A percentile compares a stretch with the other conserved stretches of the same genome.
These are phyloP conservation scores for Oryza glumipatula DNA, from an alignment of 176 grass and related monocot species.

Conservation along the genomic window DNA sequence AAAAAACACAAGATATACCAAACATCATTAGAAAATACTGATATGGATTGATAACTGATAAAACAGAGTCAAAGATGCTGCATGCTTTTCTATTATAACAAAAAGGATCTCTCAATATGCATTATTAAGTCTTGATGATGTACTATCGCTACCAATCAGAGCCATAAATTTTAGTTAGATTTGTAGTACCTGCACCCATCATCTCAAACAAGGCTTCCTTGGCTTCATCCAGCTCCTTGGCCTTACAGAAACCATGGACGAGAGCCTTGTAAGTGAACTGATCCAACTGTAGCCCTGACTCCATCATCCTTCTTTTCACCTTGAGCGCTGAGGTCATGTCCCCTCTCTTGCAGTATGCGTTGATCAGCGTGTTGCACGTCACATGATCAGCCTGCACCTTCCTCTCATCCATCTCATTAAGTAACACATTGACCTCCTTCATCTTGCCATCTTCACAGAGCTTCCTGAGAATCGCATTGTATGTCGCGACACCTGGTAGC, in stretches of 20 bases:
- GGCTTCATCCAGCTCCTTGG: constrained; percentile 63
- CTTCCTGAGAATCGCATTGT: constrained; percentile 82
- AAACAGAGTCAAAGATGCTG: not conserved
- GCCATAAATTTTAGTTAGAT: not conserved
- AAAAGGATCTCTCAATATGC: not conserved
- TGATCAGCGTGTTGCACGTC: constrained; percentile 94
- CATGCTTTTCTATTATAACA: not conserved
- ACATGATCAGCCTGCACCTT: constrained; percentile 74
- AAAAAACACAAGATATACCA: constrained; percentile 1
- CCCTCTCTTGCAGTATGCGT: constrained; percentile 84
- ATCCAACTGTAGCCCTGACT: constrained; percentile 80
- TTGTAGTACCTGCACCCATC: constrained; percentile 68
- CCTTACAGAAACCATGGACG: constrained; percentile 89
- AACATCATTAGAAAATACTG: constrained; percentile 11
- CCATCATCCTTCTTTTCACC: constrained; percentile 75
- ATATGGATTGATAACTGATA: not conserved
- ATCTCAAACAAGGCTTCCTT: constrained; percentile 83
- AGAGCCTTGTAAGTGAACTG: constrained; percentile 92
- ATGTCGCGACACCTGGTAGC: constrained; percentile 59
- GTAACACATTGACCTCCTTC: constrained; percentile 67
- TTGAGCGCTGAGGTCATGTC: constrained; percentile 74
- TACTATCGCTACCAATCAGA: not conserved
- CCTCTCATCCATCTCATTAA: constrained; percentile 84
- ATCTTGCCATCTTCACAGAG: constrained; percentile 77
- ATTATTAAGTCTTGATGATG: not conserved